Evolutionary conservation across 73 alveolate species (phyloP).

Genomic region (Vitrella brassicaformis): DNA sequence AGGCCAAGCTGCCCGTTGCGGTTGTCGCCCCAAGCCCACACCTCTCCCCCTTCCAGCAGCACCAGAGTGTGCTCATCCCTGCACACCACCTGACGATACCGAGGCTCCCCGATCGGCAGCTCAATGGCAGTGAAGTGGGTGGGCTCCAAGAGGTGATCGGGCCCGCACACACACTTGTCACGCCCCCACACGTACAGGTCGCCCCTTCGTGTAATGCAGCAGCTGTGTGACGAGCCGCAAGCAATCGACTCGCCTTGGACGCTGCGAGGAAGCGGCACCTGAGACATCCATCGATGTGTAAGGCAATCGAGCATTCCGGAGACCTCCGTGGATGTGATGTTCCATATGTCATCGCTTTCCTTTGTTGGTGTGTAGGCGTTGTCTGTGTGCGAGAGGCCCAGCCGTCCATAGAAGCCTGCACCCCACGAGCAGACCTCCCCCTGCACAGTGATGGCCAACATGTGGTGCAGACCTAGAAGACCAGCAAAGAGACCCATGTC

Average conservation of each 20-base stretch:
- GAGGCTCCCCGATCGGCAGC: not conserved
- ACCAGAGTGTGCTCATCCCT: conserved; percentile 19
- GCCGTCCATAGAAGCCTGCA: conserved; percentile 24
- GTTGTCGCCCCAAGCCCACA: conserved; percentile 39
- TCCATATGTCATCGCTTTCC: not conserved
- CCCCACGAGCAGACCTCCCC: conserved; percentile 22
- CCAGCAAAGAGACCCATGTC: too few species aligned
- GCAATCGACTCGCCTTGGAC: conserved; percentile 9
- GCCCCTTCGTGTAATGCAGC: not conserved
- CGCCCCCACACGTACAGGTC: conserved; percentile 16
- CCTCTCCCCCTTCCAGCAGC: not conserved
- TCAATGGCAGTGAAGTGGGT: conserved; percentile 11
- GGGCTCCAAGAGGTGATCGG: conserved; percentile 17
- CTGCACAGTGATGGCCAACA: conserved; percentile 7
- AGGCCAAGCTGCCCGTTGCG: conserved; percentile 24
- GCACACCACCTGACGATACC: not conserved
- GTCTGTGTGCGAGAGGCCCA: conserved; percentile 23
- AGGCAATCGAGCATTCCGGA: too few species aligned
- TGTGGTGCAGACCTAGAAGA: too few species aligned
- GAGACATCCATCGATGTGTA: too few species aligned
- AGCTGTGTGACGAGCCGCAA: conserved; percentile 21
- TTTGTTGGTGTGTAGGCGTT: conserved; percentile 10
- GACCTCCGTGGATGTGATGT: not conserved
- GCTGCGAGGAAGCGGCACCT: conserved; percentile 6
- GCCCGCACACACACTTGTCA: conserved; percentile 13